phyloP scores from a whole-genome alignment of 2,329 filamentous ascomycete genomes.

The Diaporthe ilicicola region DNA sequence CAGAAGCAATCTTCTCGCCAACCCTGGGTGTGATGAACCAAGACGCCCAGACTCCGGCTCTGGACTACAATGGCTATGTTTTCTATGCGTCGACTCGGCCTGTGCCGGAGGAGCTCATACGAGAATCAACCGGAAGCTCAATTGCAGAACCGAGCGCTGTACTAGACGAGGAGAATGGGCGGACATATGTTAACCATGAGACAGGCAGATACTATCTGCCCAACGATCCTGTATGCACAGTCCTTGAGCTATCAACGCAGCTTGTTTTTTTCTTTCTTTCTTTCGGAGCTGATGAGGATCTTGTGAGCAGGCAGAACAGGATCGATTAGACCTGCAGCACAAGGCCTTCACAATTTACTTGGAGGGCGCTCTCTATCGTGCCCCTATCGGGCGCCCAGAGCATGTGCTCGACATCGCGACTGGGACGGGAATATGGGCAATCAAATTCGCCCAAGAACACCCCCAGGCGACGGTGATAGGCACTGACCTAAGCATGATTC shows the following conservation, averaged over 20 bases:
- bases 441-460: slow-evolving; percentile 25
- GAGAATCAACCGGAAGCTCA: slow-evolving; percentile 7
- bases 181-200: slow-evolving; percentile 7
- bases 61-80: background rate
- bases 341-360: slow-evolving; percentile 21
- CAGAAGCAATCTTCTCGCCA: background rate
- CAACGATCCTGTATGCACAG: slow-evolving; percentile 11
- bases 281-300: background rate
- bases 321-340: slow-evolving; percentile 27
- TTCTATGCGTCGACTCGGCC: background rate
- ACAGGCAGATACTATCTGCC: slow-evolving; percentile 17
- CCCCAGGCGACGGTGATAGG: slow-evolving; percentile 29
- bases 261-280: too few relatives aligned
- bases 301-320: slow-evolving; percentile 14
- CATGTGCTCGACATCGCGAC: slow-evolving; percentile 28
- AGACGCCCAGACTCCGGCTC: background rate
- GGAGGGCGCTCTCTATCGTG: slow-evolving; percentile 20
- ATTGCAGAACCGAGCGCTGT: background rate
- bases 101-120: slow-evolving; percentile 10
- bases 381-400: background rate
- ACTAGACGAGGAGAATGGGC: slow-evolving; percentile 11
- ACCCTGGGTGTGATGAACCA: background rate
- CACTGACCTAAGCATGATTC: slow-evolving; percentile 31
- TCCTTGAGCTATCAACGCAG: background rate
- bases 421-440: slow-evolving; percentile 32